phyloP scores from a whole-genome alignment of 2,329 filamentous ascomycete species.

The Beauveria rudraprayagi region DNA sequence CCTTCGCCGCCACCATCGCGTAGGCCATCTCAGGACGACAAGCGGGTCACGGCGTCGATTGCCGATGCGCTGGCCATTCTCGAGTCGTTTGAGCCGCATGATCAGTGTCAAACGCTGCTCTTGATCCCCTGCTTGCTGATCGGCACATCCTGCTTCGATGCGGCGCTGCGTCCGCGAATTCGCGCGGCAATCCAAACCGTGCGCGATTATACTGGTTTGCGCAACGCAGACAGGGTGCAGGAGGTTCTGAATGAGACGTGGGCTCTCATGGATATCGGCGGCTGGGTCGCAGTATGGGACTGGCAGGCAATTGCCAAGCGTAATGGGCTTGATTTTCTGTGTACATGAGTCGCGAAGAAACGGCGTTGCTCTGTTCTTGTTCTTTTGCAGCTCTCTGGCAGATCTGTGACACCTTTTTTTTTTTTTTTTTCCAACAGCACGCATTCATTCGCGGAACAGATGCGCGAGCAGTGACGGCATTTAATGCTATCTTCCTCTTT shows the following conservation, averaged over 20 bases:
- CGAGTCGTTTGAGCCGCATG: slow-evolving; percentile 46
- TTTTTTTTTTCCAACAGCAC: not conserved
- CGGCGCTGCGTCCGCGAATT: slow-evolving; percentile 43
- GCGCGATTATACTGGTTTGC: slow-evolving; percentile 51
- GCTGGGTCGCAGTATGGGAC: slow-evolving; percentile 55
- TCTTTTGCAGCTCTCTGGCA: not conserved
- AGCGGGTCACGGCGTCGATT: slow-evolving; percentile 45
- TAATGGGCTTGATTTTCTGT: slow-evolving; percentile 50
- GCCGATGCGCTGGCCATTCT: slow-evolving; percentile 49
- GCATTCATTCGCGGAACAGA: not conserved
- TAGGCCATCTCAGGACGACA: slow-evolving; percentile 41
- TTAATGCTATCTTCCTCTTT: not conserved
- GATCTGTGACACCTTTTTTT: not conserved
- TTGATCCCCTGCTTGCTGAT: slow-evolving; percentile 54
- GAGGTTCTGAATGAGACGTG: slow-evolving; percentile 52
- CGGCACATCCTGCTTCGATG: slow-evolving; percentile 50
- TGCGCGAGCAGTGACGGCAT: not conserved
- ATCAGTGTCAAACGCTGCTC: slow-evolving; percentile 51
- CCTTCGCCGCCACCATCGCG: slow-evolving; percentile 39
- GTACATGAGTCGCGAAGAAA: slow-evolving; percentile 25
- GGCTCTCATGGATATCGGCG: slow-evolving; percentile 48
- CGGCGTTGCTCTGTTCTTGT: not conserved
- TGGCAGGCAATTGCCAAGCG: slow-evolving; percentile 50
- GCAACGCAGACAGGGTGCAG: slow-evolving; percentile 46
- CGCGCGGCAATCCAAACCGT: slow-evolving; percentile 41